Conservation (phyloP, 2,329 filamentous ascomycete genomes). For the Alternaria triticimaculans region DNA sequence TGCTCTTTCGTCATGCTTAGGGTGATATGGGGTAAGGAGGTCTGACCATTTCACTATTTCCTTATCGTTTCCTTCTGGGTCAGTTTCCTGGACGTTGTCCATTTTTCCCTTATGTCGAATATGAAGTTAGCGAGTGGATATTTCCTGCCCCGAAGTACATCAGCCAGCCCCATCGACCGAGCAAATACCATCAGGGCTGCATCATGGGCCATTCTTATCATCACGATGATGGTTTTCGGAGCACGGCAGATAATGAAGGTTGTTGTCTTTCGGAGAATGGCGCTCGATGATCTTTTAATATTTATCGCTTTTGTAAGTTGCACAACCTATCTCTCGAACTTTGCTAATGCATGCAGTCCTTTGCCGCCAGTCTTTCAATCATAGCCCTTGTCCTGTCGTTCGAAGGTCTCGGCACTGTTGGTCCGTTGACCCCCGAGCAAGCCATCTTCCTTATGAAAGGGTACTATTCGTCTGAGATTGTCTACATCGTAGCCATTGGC, state of each 20-base stretch:
- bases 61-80: conserved; percentile 16
- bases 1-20: conserved; percentile 14
- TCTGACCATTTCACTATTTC: conserved; percentile 13
- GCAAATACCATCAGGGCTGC: conserved; percentile 28
- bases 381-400: conserved; percentile 33
- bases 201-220: conserved; percentile 35
- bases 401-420: conserved; percentile 29
- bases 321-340: background rate
- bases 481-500: conserved; percentile 39
- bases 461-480: conserved; percentile 43
- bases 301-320: conserved; percentile 38
- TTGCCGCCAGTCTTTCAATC: conserved; percentile 35
- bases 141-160: conserved; percentile 5
- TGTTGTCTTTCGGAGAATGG: conserved; percentile 29
- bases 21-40: background rate
- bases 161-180: conserved; percentile 19
- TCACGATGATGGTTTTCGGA: conserved; percentile 33
- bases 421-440: conserved; percentile 22
- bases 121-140: conserved; percentile 26
- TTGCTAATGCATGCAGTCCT: conserved; percentile 28
- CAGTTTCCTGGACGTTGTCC: conserved; percentile 9
- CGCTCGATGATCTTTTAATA: conserved; percentile 40
- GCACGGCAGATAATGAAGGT: conserved; percentile 36
- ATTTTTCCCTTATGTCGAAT: background rate
- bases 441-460: conserved; percentile 37